Conservation (phyloP, 306 rosid species). For the Elaeagnus macrophylla region DNA sequence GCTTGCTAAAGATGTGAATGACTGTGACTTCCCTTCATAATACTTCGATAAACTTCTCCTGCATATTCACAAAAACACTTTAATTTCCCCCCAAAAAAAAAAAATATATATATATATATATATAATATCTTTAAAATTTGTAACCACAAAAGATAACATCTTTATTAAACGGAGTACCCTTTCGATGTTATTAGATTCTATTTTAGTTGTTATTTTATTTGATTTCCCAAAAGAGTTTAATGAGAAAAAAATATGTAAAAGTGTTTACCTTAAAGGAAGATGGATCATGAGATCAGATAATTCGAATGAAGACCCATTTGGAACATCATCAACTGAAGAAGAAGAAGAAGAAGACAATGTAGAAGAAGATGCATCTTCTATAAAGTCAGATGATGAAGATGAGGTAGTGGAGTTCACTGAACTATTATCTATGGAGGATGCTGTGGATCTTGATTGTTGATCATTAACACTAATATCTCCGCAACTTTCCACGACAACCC, state of each 20-base stretch:
- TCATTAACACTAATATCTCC: slow-evolving; percentile 13
- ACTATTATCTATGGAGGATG: slow-evolving; percentile 26
- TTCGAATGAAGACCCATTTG: slow-evolving; percentile 61
- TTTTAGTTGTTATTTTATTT: too few species aligned
- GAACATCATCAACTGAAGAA: slow-evolving; percentile 25
- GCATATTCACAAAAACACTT: slow-evolving; percentile 15
- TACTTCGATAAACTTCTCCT: slow-evolving; percentile 82
- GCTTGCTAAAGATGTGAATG: slow-evolving; percentile 60
- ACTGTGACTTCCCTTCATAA: slow-evolving; percentile 74
- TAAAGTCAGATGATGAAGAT: slow-evolving; percentile 48
- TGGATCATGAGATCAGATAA: slow-evolving; percentile 67
- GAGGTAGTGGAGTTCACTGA: slow-evolving; percentile 31
- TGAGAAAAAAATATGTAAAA: too few species aligned
- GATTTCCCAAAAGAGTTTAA: too few species aligned
- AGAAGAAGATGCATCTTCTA: slow-evolving; percentile 48
- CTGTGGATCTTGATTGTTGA: slow-evolving; percentile 36
- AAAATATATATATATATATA: too few species aligned
- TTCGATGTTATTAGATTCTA: too few species aligned
- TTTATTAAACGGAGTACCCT: too few species aligned
- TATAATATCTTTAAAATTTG: too few species aligned
- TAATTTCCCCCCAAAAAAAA: too few species aligned
- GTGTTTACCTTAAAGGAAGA: slow-evolving; percentile 75
- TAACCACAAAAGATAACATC: too few species aligned
- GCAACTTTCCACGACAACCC: slow-evolving; percentile 28
- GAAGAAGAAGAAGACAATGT: slow-evolving; percentile 26